Conservation (phyloP, 768 basidiomycete species). For the Phaeotremella skinneri region DNA sequence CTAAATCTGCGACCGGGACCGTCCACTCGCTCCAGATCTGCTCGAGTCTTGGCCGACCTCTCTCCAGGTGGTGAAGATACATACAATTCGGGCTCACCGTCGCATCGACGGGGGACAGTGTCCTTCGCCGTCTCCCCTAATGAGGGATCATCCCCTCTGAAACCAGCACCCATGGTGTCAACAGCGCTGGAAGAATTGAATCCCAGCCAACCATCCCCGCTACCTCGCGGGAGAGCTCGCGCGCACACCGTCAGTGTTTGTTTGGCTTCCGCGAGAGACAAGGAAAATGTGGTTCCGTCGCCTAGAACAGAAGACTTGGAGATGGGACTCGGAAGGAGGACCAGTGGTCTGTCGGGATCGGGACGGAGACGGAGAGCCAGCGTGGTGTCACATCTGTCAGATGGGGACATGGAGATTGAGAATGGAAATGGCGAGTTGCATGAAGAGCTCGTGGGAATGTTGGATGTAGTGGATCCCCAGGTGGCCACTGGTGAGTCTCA, state of each 20-base stretch:
- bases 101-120: not conserved
- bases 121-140: not conserved
- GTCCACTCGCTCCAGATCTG: not conserved
- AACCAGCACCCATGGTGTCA: not conserved
- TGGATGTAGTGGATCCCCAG: slow-evolving; percentile 74
- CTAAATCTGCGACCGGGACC: not conserved
- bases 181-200: not conserved
- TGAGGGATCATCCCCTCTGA: not conserved
- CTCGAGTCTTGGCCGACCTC: not conserved
- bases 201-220: not conserved
- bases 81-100: too few species aligned
- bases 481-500: slow-evolving; percentile 58
- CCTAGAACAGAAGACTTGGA: not conserved
- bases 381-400: not conserved
- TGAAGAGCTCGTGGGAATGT: slow-evolving; percentile 76
- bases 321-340: not conserved
- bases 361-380: not conserved
- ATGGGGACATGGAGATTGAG: slow-evolving; percentile 10
- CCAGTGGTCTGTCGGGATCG: not conserved
- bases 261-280: not conserved
- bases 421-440: slow-evolving; percentile 56
- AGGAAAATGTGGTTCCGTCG: not conserved
- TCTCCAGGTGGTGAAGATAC: not conserved
- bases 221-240: not conserved
- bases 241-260: slow-evolving; percentile 2